Evolutionary conservation across 2,329 filamentous ascomycete genomes (phyloP).

Genomic region (Calonectria pteridis): DNA sequence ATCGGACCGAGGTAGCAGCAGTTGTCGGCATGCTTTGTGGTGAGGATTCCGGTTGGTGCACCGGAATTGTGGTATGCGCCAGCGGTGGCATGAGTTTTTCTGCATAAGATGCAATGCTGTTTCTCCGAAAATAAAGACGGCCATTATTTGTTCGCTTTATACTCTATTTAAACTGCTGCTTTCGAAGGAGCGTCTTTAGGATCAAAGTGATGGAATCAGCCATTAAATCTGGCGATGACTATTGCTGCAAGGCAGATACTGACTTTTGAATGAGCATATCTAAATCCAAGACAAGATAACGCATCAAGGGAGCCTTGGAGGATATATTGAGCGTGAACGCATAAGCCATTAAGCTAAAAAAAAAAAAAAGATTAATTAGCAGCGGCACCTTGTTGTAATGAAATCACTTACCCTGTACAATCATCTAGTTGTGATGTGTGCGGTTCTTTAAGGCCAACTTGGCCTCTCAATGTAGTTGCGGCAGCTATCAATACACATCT

Average conservation of each 20-base stretch:
- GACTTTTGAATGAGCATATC: not conserved
- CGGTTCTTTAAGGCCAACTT: not conserved
- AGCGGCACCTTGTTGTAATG: not conserved
- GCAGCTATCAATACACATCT: slow-evolving; percentile 12
- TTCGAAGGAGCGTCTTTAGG: not conserved
- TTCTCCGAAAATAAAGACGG: no score
- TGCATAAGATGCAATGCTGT: not conserved
- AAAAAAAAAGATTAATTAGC: not conserved
- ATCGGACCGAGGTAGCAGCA: slow-evolving; percentile 34
- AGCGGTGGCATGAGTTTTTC: not conserved
- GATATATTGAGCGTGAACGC: not conserved
- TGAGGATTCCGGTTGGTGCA: not conserved
- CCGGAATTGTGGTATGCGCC: not conserved
- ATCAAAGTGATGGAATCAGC: not conserved
- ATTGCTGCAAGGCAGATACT: not conserved
- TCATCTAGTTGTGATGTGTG: slow-evolving; percentile 19
- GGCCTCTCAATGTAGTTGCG: slow-evolving; percentile 24
- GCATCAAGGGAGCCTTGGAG: not conserved
- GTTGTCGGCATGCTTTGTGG: slow-evolving; percentile 14
- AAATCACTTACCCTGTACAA: slow-evolving; percentile 25
- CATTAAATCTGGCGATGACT: not conserved
- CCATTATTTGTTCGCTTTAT: no score
- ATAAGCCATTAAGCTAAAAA: not conserved
- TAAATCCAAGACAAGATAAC: not conserved
- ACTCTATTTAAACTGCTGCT: not conserved